Evolutionary conservation across 768 basidiomycete genomes (phyloP).

Genomic region (Ephemerocybe angulata): DNA sequence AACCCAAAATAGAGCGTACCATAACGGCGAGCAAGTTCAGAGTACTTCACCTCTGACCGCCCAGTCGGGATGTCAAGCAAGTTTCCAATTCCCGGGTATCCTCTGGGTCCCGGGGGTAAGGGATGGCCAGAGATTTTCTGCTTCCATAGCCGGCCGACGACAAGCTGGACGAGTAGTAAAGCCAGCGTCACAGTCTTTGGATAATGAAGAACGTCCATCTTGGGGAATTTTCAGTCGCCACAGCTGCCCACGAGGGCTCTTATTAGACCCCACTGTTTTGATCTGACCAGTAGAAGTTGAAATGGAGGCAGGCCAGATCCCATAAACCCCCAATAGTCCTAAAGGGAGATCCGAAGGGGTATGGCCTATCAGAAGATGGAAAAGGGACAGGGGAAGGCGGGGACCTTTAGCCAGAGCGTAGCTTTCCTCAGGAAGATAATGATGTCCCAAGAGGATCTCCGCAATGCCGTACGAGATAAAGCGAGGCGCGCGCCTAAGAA

Average conservation of each 20-base stretch:
- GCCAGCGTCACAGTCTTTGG: neutral
- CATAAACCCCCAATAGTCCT: no score
- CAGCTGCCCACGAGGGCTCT: neutral
- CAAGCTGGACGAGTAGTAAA: neutral
- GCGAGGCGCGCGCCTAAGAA: no score
- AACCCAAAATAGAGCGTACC: conserved; percentile 6
- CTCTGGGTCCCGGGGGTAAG: conserved; percentile 18
- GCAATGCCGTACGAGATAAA: no score
- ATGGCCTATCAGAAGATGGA: no score
- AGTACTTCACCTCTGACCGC: conserved; percentile 8
- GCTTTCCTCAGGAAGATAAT: no score
- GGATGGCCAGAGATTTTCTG: neutral
- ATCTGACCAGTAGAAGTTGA: neutral
- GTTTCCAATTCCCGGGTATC: conserved; percentile 17
- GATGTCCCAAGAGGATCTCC: no score
- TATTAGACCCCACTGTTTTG: neutral
- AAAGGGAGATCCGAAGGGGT: no score
- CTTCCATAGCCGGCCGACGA: neutral
- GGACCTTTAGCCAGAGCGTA: no score
- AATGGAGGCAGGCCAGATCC: neutral
- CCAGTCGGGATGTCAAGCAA: conserved; percentile 14
- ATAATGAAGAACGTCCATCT: neutral
- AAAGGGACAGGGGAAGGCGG: no score
- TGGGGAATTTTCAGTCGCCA: neutral
- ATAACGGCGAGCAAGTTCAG: conserved; percentile 11